Evolutionary conservation across 2,329 filamentous ascomycete genomes (phyloP), one percentile per base, ranked within the genome.

Genomic region (Epichloe sibirici): DNA sequence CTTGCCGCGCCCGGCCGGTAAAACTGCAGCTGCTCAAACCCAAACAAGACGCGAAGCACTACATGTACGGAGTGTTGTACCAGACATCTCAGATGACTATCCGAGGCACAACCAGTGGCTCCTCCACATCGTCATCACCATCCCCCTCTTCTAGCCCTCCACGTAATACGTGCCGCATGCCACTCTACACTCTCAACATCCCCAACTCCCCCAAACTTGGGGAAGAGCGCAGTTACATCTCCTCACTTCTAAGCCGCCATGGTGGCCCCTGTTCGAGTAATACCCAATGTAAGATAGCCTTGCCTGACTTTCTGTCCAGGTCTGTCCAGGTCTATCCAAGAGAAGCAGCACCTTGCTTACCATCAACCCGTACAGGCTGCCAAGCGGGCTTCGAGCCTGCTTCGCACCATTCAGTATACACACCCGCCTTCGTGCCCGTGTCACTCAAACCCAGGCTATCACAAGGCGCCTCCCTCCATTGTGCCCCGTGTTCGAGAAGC

Each of bases 351-450:
- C 21, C 39, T 28, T 50, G 39, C 28, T 49, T 21, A 48, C 37
- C 11, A 13, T 44, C 21, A 43, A 54, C 39, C 28, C 37, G 21
- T 48, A 13, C 56, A 82, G 81, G 75, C 77, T 58, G 78, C 81
- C 34, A 74, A 77, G 46, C 75, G 83, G 58, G 88, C 88, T 15
- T 71, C 82, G 54, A 87, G 78, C 59, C 77, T 91, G 48, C 82
- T 97, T 48, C 84, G 88, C 51, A 90, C 91, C n/a, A 82, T 98
- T 52, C 91, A 95, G 68, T 94, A 85, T 67, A 86, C 85, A 1
- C 91, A 93, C 66, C 90, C 88, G 53, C 89, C 89, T 5, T 82
- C 78, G 51, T 96, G 90, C 65, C 93, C 93, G 1, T 97, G 93
- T 69, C 93, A 98, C 66, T 86, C 87, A 44, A 96, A 95, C 62